Base-by-base conservation (phyloP, 768 basidiomycete species). In the Bullera alba region DNA sequence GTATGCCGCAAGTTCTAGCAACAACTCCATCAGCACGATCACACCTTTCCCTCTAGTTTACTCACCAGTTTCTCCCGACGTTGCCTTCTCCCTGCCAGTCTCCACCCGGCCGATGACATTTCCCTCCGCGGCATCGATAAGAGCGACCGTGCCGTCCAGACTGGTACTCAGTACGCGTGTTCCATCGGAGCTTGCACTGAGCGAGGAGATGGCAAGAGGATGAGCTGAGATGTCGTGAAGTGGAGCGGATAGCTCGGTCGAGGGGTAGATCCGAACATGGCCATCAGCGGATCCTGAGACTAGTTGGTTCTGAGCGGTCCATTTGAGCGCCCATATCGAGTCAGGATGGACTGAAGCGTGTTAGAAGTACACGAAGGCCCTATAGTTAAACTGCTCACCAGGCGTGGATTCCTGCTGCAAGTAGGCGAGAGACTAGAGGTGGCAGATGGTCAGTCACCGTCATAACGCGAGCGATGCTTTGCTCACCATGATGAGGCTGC, bases 181-280 rank as follows among this genome's bases (percentile, higher is more conserved):
- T 6, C 87, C 91, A 35, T 65, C 53, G 42, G 81, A 77, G 17
- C 83, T 79, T 6, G 81, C 80, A 16, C 86, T 87, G 28, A 93
- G 73, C 4, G 88, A 88, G 16, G 87, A 81, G 57, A 90, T 80
- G 2, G 86, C 90, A 17, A 93, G 82, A 5, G 87, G 82, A 73
- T 93, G 87, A n/a, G 84, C 77, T 30, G 80, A 73, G 16, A 82
- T 81, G 28, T 82, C 75, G 54, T 53, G 78, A 63, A 76, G 77
- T 2, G 80, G 79, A 19, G 84, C 85, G 4, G 83, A 78, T 2
- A 57, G 47, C n/a, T 58, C 57, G 4, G 45, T 32, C 8, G 61
- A 43, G 42, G 61, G 63, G 51, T 51, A 70, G 46, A 72, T 55
- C 12, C 69, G 30, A 7, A 72, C 28, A 51, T 68, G 66, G 23